A percentile compares a stretch with the other conserved stretches of the same genome.
These are phyloP conservation scores for Solanum ossicruentum DNA, from an alignment of 257 asterid genomes.

Conservation along the genomic window DNA sequence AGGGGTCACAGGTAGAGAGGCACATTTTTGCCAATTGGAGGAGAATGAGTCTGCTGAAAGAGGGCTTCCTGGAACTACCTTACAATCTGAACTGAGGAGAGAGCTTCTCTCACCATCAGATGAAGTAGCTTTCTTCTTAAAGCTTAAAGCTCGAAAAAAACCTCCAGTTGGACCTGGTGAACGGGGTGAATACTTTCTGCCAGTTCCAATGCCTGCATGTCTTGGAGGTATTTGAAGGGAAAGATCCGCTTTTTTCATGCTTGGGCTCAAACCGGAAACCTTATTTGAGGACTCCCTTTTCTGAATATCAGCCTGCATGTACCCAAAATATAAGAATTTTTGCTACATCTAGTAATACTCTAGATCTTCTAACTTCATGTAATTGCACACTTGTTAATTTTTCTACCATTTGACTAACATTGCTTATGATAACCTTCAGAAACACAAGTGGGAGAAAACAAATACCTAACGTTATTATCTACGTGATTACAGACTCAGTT, in stretches of 20 bases:
- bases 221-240: slow-evolving; percentile 75
- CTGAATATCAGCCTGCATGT: slow-evolving; percentile 31
- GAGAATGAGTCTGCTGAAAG: slow-evolving; percentile 22
- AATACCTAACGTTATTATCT: neutral
- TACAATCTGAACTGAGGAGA: slow-evolving; percentile 24
- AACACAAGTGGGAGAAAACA: neutral
- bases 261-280: slow-evolving; percentile 16
- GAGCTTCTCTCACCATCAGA: slow-evolving; percentile 30
- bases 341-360: neutral
- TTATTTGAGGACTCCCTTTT: slow-evolving; percentile 9
- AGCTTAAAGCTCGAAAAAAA: slow-evolving; percentile 58
- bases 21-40: slow-evolving; percentile 42
- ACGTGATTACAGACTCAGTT: neutral
- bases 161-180: slow-evolving; percentile 40
- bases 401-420: neutral
- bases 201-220: slow-evolving; percentile 13
- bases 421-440: neutral
- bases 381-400: neutral
- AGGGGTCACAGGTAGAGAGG: slow-evolving; percentile 75
- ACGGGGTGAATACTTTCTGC: slow-evolving; percentile 21
- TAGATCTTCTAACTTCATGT: neutral
- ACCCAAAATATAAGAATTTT: neutral
- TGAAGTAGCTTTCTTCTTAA: slow-evolving; percentile 26
- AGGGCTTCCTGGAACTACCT: slow-evolving; percentile 44
- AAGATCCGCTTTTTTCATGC: slow-evolving; percentile 28